Evolutionary conservation across 2,329 filamentous ascomycete species (phyloP).

Genomic region (Talaromyces albobiverticillius): DNA sequence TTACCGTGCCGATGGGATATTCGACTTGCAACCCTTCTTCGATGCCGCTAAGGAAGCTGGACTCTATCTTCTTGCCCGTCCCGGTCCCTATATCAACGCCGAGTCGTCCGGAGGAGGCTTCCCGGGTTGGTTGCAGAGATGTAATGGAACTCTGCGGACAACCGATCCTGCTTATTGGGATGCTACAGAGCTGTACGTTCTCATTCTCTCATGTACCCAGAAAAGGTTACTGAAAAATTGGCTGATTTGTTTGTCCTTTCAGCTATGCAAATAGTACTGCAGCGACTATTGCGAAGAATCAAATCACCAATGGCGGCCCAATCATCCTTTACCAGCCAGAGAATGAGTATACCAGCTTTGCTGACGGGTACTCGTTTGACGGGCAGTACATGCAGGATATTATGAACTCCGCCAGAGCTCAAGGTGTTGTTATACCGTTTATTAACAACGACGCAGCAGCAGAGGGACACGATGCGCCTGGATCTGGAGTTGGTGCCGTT

Average conservation of each 20-base stretch:
- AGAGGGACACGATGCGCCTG: conserved; percentile 62
- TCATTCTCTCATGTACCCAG: too few species aligned
- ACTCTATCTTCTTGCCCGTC: conserved; percentile 71
- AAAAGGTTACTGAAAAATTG: too few species aligned
- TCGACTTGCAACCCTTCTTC: conserved; percentile 72
- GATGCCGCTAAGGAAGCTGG: conserved; percentile 70
- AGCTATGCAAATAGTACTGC: conserved; percentile 63
- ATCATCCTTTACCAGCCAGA: conserved; percentile 77
- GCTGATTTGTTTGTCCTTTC: neutral
- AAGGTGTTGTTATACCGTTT: conserved; percentile 70
- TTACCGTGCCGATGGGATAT: conserved; percentile 69
- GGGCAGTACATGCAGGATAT: conserved; percentile 68
- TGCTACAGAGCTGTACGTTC: conserved; percentile 61
- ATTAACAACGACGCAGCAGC: conserved; percentile 71
- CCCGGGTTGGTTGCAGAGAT: conserved; percentile 72
- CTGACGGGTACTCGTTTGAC: conserved; percentile 56
- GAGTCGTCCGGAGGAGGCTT: conserved; percentile 75
- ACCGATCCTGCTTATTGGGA: conserved; percentile 59
- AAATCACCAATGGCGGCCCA: conserved; percentile 80
- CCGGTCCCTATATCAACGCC: conserved; percentile 75
- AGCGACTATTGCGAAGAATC: conserved; percentile 66
- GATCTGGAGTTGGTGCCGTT: conserved; percentile 54
- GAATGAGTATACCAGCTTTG: conserved; percentile 68
- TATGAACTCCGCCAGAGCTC: conserved; percentile 63
- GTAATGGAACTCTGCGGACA: conserved; percentile 64